These are phyloP conservation scores for Daldinia sp. DNA, from an alignment of 2,329 filamentous ascomycete species.

Conservation along the genomic window DNA sequence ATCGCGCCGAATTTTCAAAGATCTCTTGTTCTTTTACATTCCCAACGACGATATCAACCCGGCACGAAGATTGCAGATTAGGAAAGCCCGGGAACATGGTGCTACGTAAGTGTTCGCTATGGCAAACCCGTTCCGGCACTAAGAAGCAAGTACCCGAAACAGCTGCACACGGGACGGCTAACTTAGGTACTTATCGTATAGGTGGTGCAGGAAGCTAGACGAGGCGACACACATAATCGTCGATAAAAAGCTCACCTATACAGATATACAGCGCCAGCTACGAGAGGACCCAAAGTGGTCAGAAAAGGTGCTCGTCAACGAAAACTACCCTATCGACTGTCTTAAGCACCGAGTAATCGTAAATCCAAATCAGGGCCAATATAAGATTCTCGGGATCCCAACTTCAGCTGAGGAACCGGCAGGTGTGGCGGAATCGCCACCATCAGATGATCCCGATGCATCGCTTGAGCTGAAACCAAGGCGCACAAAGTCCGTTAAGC, in stretches of 20 bases:
- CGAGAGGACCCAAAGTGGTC: slow-evolving; percentile 48
- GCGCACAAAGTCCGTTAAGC: slow-evolving; percentile 13
- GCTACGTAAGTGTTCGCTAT: slow-evolving; percentile 53
- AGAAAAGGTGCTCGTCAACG: slow-evolving; percentile 68
- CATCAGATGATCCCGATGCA: slow-evolving; percentile 17
- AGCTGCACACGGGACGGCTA: not conserved
- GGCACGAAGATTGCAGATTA: slow-evolving; percentile 74
- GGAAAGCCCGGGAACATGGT: slow-evolving; percentile 77
- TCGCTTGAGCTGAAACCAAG: slow-evolving; percentile 35
- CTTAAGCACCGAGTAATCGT: slow-evolving; percentile 65
- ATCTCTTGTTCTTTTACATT: slow-evolving; percentile 76
- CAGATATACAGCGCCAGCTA: slow-evolving; percentile 68
- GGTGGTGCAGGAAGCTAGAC: slow-evolving; percentile 68
- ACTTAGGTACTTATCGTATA: slow-evolving; percentile 16
- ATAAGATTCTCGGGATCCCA: slow-evolving; percentile 63
- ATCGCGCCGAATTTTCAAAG: slow-evolving; percentile 65
- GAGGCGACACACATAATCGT: slow-evolving; percentile 81
- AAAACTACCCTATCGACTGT: slow-evolving; percentile 74
- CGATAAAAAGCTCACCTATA: slow-evolving; percentile 72
- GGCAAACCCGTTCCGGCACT: not conserved
- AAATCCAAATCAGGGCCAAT: slow-evolving; percentile 66
- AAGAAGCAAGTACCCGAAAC: not conserved
- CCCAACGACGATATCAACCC: slow-evolving; percentile 79
- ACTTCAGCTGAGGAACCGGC: slow-evolving; percentile 33
- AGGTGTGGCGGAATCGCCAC: not conserved